Evolutionary conservation across 2,329 filamentous ascomycete species (phyloP), one percentile per base, ranked within the genome.

Genomic region (Drechslera avenae): DNA sequence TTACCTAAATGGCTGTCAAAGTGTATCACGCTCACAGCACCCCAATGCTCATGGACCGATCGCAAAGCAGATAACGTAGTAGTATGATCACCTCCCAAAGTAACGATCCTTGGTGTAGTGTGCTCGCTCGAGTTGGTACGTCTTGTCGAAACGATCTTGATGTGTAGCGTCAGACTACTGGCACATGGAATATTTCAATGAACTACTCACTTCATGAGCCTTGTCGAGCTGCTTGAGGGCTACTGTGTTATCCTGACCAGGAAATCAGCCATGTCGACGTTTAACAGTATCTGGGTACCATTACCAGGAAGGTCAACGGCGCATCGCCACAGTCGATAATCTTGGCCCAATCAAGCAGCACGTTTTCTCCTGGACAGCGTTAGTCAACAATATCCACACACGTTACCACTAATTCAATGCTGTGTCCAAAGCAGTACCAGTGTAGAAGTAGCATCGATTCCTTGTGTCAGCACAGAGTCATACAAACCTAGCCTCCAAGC

Each of bases 291-390:
- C 3, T 4, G 17, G 1, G 7, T 32, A 14, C 4, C 14, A 56
- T 58, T 51, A 75, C 78, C 50, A 83, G 59, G 50, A 77, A 77
- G 0, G 78, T 81, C 52, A 80, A 60, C 2, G 80, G 80, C 4
- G 76, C 80, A 65, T 83, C 80, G 28, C 81, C 81, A 52, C 81
- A 83, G 54, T 84, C 81, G 3, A 83, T 75, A 3, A 83, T 74
- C 51, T 76, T 79, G 0, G 79, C 78, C 75, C 81, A 82, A 47
- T 76, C 71, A 17, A 69, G 54, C 46, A 79, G 77, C 4, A 72
- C 62, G 51, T 80, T 81, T 8, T 72, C 56, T n/a, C 69, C 69
- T 73, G 37, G 19, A 14, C 33, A 7, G 41, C 10, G 23, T 52
- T n/a, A 52, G 34, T 37, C 14, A 12, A 28, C 2, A 28, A 28